Conservation (phyloP, 2,329 filamentous ascomycete species). For the Xylaria sp. region DNA sequence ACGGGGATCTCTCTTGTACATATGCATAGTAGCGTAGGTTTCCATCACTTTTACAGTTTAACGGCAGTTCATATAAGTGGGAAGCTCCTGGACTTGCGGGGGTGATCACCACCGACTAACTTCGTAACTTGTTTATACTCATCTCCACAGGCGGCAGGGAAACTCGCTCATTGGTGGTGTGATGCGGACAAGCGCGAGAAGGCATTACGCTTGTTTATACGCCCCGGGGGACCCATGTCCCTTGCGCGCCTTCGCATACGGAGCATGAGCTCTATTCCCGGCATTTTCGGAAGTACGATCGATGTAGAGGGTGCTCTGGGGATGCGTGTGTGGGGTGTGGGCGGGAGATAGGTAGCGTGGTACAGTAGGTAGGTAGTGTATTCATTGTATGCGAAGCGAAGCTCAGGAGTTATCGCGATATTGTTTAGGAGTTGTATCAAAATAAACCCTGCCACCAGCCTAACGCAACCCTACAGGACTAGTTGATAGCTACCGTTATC, state of each 20-base stretch:
- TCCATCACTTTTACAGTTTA: slow-evolving; percentile 4
- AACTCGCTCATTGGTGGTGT: slow-evolving; percentile 7
- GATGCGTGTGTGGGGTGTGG: background rate
- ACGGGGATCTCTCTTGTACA: slow-evolving; percentile 1
- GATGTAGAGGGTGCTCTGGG: background rate
- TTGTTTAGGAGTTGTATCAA: background rate
- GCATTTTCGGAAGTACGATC: slow-evolving; percentile 6
- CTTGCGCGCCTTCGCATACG: background rate
- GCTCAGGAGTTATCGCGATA: background rate
- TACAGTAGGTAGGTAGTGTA: no score
- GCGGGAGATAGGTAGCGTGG: no score
- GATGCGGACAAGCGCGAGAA: slow-evolving; percentile 15
- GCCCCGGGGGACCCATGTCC: background rate
- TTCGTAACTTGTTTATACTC: background rate
- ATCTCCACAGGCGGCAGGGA: background rate
- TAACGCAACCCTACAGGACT: no score
- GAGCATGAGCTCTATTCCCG: slow-evolving; percentile 3
- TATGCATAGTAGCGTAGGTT: slow-evolving; percentile 7
- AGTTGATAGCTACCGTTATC: background rate
- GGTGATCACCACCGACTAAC: background rate
- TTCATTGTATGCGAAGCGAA: background rate
- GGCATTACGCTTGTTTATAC: slow-evolving; percentile 1
- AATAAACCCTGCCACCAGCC: background rate
- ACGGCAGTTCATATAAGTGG: slow-evolving; percentile 4
- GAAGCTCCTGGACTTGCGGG: slow-evolving; percentile 3